phyloP scores from a whole-genome alignment of 805 yeast genomes.

The Starmerella vaccinii region DNA sequence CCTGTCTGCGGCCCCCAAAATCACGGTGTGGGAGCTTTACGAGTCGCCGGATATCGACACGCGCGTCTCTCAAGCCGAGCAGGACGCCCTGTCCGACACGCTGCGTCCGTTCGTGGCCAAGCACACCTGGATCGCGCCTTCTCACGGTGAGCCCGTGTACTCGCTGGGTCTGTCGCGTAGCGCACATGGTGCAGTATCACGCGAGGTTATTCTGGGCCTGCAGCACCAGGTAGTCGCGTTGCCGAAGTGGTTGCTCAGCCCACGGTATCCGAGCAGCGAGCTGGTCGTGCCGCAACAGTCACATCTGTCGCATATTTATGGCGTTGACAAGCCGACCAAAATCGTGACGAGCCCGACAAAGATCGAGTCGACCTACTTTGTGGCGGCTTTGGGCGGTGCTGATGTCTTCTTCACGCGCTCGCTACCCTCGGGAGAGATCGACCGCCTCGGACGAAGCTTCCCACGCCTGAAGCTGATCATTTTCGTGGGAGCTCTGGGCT shows the following conservation, averaged over 20 bases:
- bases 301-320: constrained; percentile 44
- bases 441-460: constrained; percentile 56
- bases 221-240: constrained; percentile 51
- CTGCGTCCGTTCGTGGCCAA: constrained; percentile 41
- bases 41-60: constrained; percentile 51
- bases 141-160: constrained; percentile 35
- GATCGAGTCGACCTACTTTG: constrained; percentile 65
- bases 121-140: constrained; percentile 56
- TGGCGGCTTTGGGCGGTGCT: constrained; percentile 54
- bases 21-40: constrained; percentile 68
- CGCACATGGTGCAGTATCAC: constrained; percentile 55
- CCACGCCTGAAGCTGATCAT: constrained; percentile 51
- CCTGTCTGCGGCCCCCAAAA: constrained; percentile 44
- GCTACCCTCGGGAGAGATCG: constrained; percentile 78
- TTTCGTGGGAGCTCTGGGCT: constrained; percentile 45
- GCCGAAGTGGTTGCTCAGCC: constrained; percentile 61
- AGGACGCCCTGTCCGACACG: constrained; percentile 33
- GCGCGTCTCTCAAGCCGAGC: constrained; percentile 28
- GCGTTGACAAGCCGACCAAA: constrained; percentile 31
- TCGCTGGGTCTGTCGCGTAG: constrained; percentile 48
- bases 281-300: constrained; percentile 48
- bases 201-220: constrained; percentile 52
- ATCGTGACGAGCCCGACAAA: constrained; percentile 48
- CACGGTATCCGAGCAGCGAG: constrained; percentile 55
- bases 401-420: constrained; percentile 70